These are phyloP conservation scores for Protomyces macrosporus DNA, from an alignment of 1,139 yeast species.

Conservation along the genomic window DNA sequence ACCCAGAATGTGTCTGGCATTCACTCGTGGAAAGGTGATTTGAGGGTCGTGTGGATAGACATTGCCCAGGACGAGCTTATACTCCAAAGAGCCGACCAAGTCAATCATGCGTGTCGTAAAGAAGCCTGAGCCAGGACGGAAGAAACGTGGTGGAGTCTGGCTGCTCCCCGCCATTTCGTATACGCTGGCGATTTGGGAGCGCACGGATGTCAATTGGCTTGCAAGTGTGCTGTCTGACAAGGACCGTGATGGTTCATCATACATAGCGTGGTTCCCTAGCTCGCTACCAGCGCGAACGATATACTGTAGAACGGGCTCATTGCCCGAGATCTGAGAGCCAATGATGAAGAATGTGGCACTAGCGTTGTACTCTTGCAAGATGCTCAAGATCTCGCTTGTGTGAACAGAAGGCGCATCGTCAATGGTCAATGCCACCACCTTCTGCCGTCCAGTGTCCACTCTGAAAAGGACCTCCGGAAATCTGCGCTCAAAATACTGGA, in stretches of 20 bases:
- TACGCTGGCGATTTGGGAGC: background rate
- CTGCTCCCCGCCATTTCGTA: background rate
- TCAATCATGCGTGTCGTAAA: conserved; percentile 3
- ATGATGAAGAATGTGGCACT: conserved; percentile 22
- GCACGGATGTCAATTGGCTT: conserved; percentile 6
- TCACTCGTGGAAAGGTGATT: conserved; percentile 9
- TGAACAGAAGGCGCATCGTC: conserved; percentile 65
- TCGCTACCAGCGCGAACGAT: conserved; percentile 11
- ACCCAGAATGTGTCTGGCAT: conserved; percentile 18
- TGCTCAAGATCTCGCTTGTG: conserved; percentile 75
- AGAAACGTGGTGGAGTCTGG: background rate
- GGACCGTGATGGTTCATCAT: conserved; percentile 20
- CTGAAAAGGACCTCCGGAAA: conserved; percentile 17
- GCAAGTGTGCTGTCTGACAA: background rate
- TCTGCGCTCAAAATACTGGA: background rate
- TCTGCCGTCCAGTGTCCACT: conserved; percentile 2
- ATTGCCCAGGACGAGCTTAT: conserved; percentile 5
- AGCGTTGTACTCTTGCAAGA: conserved; percentile 47
- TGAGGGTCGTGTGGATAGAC: conserved; percentile 26
- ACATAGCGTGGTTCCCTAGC: conserved; percentile 26
- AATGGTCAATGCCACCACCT: conserved; percentile 19
- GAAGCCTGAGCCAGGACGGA: conserved; percentile 27
- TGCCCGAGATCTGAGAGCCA: conserved; percentile 10
- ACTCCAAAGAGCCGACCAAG: background rate
- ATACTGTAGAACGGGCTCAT: background rate